Conservation (phyloP, 345 rosid genomes). For the Heritiera littoralis region DNA sequence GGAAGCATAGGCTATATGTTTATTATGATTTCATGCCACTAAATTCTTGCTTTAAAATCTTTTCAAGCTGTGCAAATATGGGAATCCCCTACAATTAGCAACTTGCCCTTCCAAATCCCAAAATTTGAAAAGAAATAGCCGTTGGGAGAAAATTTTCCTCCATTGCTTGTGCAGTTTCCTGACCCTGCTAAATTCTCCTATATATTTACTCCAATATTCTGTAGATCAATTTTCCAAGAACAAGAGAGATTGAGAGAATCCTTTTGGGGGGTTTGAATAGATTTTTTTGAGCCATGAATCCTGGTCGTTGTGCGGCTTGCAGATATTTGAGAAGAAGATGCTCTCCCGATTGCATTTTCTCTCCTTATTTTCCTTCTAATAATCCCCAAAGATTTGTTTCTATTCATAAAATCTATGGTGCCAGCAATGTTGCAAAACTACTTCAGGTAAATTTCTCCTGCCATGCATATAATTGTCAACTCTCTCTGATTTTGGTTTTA, state of each 20-base stretch:
- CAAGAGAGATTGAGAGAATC: constrained; percentile 12
- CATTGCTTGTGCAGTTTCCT: not conserved
- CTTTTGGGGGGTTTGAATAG: not conserved
- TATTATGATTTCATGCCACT: too few species aligned
- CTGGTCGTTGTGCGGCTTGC: constrained; percentile 65
- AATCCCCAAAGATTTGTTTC: constrained; percentile 57
- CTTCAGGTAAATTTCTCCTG: constrained; percentile 47
- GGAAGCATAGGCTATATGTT: too few species aligned
- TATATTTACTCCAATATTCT: not conserved
- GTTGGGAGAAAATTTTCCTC: constrained; percentile 29
- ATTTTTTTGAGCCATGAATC: constrained; percentile 20
- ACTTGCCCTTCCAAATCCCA: not conserved
- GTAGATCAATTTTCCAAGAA: constrained; percentile 9
- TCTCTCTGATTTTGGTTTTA: not conserved
- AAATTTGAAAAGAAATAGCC: constrained; percentile 26
- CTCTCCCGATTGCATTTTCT: constrained; percentile 62
- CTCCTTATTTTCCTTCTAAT: constrained; percentile 60
- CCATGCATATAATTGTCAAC: not conserved
- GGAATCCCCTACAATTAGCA: not conserved
- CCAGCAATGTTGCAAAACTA: constrained; percentile 70
- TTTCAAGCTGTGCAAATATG: not conserved
- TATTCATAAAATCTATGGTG: constrained; percentile 71
- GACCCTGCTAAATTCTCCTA: not conserved
- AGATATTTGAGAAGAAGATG: constrained; percentile 71
- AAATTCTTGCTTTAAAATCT: too few species aligned